Percentiles rank a stretch among this genome's conserved stretches.
phyloP scores from a whole-genome alignment of 805 yeast genomes.

The Brettanomyces nanus region DNA sequence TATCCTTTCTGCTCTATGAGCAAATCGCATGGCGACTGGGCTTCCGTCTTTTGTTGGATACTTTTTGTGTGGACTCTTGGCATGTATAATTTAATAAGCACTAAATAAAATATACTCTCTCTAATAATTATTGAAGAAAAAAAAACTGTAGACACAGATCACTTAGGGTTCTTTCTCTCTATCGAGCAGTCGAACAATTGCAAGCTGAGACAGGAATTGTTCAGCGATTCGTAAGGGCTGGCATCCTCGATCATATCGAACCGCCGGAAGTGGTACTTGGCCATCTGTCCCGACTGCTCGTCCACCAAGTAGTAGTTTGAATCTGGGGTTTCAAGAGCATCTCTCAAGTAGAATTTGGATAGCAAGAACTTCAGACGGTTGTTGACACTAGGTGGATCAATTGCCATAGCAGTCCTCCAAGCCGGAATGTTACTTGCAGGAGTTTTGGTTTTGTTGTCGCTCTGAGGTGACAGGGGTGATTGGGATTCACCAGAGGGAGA shows the following conservation, averaged over 20 bases:
- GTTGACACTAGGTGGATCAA: constrained; percentile 26
- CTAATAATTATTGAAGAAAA: too few species aligned
- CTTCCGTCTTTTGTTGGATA: neutral
- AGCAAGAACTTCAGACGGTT: constrained; percentile 21
- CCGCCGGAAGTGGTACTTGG: constrained; percentile 34
- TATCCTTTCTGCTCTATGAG: constrained; percentile 20
- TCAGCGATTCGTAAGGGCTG: constrained; percentile 35
- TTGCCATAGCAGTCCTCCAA: constrained; percentile 14
- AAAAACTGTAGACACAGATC: too few species aligned
- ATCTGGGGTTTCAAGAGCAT: constrained; percentile 17
- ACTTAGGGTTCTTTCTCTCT: constrained; percentile 37
- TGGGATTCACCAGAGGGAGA: neutral
- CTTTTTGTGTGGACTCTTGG: neutral
- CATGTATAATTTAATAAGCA: too few species aligned
- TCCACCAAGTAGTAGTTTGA: constrained; percentile 14
- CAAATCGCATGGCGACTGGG: too few species aligned
- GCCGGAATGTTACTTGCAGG: constrained; percentile 9
- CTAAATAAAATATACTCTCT: too few species aligned
- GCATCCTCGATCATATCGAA: constrained; percentile 57
- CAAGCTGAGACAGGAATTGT: constrained; percentile 48
- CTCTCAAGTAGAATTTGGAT: constrained; percentile 16
- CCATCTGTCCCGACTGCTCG: constrained; percentile 15
- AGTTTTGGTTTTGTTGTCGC: constrained; percentile 1
- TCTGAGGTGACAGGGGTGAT: neutral
- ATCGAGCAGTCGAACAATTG: constrained; percentile 45